phyloP scores from a whole-genome alignment of 805 yeast genomes.

The Debaryomyces prosopidis region DNA sequence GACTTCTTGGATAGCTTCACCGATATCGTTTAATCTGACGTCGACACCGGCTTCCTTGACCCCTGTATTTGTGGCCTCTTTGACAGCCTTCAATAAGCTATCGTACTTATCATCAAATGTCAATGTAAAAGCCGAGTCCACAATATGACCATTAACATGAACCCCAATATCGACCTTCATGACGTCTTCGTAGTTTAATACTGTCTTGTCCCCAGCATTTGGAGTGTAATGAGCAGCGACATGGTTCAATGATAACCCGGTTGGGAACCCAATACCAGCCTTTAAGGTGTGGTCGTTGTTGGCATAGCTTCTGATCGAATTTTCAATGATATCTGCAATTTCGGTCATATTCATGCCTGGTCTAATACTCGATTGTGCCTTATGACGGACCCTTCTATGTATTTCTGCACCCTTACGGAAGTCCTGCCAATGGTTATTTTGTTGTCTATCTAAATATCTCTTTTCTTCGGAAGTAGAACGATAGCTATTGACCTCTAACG shows the following conservation, averaged over 20 bases:
- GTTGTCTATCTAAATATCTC: slow-evolving; percentile 71
- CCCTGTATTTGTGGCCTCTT: slow-evolving; percentile 93
- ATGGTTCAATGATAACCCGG: slow-evolving; percentile 92
- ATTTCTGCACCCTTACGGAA: slow-evolving; percentile 95
- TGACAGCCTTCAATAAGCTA: slow-evolving; percentile 77
- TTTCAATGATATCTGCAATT: slow-evolving; percentile 86
- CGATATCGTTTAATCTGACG: slow-evolving; percentile 91
- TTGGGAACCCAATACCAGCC: slow-evolving; percentile 97
- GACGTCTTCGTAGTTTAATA: slow-evolving; percentile 82
- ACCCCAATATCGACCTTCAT: slow-evolving; percentile 97
- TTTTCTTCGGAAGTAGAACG: slow-evolving; percentile 87
- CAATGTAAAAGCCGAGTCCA: slow-evolving; percentile 93
- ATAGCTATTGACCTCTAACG: slow-evolving; percentile 59
- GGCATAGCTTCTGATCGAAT: slow-evolving; percentile 73
- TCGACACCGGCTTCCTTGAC: slow-evolving; percentile 92
- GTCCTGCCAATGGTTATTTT: slow-evolving; percentile 71
- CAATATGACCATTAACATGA: slow-evolving; percentile 89
- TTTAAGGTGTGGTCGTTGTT: slow-evolving; percentile 60
- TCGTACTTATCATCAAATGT: slow-evolving; percentile 86
- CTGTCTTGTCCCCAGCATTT: slow-evolving; percentile 87
- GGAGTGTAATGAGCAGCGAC: slow-evolving; percentile 99
- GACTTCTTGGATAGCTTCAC: slow-evolving; percentile 93
- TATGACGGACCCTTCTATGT: slow-evolving; percentile 85
- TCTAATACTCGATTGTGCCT: slow-evolving; percentile 69
- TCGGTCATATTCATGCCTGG: slow-evolving; percentile 94